Conservation (phyloP, 2,329 filamentous ascomycete genomes). For the Zalaria obscura region DNA sequence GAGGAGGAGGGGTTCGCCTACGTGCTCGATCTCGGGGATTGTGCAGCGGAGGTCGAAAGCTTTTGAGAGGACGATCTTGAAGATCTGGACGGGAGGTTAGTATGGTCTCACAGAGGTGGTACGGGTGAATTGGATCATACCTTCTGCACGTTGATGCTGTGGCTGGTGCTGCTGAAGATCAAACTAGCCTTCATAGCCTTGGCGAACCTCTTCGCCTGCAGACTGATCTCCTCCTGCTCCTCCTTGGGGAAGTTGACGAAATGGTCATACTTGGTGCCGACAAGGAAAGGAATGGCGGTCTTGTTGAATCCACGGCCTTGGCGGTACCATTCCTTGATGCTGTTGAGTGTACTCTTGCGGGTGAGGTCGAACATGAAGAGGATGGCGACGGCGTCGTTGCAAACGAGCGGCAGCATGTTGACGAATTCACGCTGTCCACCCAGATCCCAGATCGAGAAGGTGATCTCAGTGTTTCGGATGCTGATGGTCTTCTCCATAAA, state of each 20-base stretch:
- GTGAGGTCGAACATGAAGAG: constrained; percentile 99
- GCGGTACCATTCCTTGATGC: constrained; percentile 99
- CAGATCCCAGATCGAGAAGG: constrained; percentile 98
- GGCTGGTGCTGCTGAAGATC: constrained; percentile 97
- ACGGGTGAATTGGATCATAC: constrained; percentile 29
- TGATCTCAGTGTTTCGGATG: constrained; percentile 98
- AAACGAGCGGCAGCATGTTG: constrained; percentile 98
- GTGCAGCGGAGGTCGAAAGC: constrained; percentile 98
- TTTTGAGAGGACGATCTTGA: constrained; percentile 98
- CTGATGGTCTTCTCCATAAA: constrained; percentile 99
- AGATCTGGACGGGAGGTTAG: constrained; percentile 50
- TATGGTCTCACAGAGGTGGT: not conserved
- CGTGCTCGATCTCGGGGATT: constrained; percentile 96
- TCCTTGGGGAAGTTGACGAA: constrained; percentile 97
- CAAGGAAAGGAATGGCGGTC: constrained; percentile 94
- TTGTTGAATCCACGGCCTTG: constrained; percentile 98
- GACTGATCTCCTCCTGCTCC: constrained; percentile 96
- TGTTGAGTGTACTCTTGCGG: constrained; percentile 94
- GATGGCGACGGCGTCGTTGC: constrained; percentile 96
- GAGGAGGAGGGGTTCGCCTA: constrained; percentile 85
- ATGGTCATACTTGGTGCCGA: constrained; percentile 97
- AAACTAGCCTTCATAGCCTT: constrained; percentile 96
- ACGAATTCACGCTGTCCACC: constrained; percentile 97
- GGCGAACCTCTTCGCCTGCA: constrained; percentile 90
- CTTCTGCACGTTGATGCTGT: constrained; percentile 99